These are phyloP conservation scores for Trichosanthes truncata DNA, from an alignment of 306 rosid genomes.

Conservation along the genomic window DNA sequence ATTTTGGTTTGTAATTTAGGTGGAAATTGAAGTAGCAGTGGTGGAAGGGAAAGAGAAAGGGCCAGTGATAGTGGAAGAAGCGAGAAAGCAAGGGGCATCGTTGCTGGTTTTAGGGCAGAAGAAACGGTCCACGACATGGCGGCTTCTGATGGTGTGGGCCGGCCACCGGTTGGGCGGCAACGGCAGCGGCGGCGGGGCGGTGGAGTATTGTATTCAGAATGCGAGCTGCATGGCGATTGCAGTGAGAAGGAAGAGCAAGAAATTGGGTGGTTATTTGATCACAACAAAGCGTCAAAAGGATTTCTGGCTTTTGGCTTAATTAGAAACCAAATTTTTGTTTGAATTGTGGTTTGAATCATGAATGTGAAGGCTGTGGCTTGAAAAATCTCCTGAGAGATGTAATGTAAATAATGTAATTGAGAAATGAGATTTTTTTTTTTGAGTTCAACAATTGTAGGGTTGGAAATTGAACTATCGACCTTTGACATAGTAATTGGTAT, in stretches of 20 bases:
- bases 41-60: conserved; percentile 81
- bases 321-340: neutral
- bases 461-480: too few species aligned
- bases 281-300: conserved; percentile 94
- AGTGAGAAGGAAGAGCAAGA: conserved; percentile 74
- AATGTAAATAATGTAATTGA: neutral
- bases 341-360: neutral
- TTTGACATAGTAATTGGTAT: too few species aligned
- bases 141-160: conserved; percentile 86
- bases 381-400: neutral
- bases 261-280: conserved; percentile 83
- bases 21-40: conserved; percentile 58
- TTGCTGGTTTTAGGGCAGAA: conserved; percentile 84
- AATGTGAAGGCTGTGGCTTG: neutral
- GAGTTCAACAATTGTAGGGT: too few species aligned
- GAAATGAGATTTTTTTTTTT: too few species aligned
- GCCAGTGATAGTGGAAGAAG: conserved; percentile 76
- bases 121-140: conserved; percentile 77
- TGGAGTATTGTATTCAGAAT: conserved; percentile 82
- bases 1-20: conserved; percentile 18
- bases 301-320: conserved; percentile 86
- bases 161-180: conserved; percentile 41
- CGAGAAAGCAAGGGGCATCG: conserved; percentile 57
- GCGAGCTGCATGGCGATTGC: conserved; percentile 94
- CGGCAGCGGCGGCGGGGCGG: conserved; percentile 20